These are phyloP conservation scores for Boletales sp. DNA, from an alignment of 768 basidiomycete species.

Conservation along the genomic window DNA sequence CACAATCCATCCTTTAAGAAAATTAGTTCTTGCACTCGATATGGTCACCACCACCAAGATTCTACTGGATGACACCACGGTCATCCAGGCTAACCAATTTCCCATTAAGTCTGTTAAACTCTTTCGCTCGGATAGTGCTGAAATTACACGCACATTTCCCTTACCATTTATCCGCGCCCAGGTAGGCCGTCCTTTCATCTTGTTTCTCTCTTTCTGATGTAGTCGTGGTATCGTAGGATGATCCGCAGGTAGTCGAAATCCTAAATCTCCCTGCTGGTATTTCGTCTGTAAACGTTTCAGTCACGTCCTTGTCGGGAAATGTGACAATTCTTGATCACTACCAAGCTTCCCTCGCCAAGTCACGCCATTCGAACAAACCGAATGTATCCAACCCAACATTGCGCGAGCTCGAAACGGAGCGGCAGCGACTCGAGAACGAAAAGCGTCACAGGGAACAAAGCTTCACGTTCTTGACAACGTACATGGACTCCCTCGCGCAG, in stretches of 20 bases:
- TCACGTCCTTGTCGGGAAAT: constrained; percentile 6
- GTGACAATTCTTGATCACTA: constrained; percentile 15
- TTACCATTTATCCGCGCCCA: constrained; percentile 9
- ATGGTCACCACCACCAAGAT: too few species aligned
- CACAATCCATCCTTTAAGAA: too few species aligned
- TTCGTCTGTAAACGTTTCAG: constrained; percentile 10
- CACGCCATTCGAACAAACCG: too few species aligned
- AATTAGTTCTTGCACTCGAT: too few species aligned
- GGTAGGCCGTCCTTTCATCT: neutral
- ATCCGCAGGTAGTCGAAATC: constrained; percentile 12
- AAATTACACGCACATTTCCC: constrained; percentile 18
- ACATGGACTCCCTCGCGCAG: constrained; percentile 25
- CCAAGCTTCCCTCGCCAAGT: neutral
- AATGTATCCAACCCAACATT: constrained; percentile 1
- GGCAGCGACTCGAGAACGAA: constrained; percentile 15
- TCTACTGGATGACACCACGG: neutral
- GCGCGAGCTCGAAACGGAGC: constrained; percentile 9
- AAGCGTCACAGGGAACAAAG: constrained; percentile 15
- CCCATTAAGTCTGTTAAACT: constrained; percentile 18
- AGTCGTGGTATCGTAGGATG: constrained; percentile 8
- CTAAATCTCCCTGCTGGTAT: constrained; percentile 9
- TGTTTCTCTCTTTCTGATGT: neutral
- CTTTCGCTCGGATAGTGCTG: constrained; percentile 10
- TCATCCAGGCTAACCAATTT: constrained; percentile 11
- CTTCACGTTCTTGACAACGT: constrained; percentile 22